Evolutionary conservation across 768 basidiomycete genomes (phyloP).

Genomic region (Albatrellus ellisii): DNA sequence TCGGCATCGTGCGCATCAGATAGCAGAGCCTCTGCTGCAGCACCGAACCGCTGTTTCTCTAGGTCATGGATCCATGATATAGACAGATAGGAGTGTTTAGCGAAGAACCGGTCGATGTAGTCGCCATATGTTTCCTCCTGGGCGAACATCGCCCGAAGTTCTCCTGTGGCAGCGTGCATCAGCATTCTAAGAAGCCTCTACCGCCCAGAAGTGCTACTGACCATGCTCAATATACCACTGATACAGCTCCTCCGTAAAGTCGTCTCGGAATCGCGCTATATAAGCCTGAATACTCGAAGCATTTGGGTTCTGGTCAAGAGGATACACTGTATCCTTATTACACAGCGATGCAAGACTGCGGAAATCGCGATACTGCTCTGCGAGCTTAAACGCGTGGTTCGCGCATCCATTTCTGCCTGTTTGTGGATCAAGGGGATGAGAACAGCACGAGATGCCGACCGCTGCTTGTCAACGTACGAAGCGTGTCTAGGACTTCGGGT

Average conservation of each 20-base stretch:
- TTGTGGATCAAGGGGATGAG: neutral
- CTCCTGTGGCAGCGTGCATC: conserved; percentile 32
- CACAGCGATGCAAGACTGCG: conserved; percentile 75
- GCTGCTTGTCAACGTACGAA: conserved; percentile 40
- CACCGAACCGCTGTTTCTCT: conserved; percentile 48
- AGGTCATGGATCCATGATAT: conserved; percentile 88
- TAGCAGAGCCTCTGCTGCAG: conserved; percentile 52
- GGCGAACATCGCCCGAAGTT: conserved; percentile 70
- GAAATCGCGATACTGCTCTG: conserved; percentile 83
- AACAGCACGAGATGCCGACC: neutral
- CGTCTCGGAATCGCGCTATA: conserved; percentile 65
- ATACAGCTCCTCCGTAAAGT: conserved; percentile 83
- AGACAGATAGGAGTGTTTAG: conserved; percentile 36
- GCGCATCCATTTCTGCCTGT: conserved; percentile 56
- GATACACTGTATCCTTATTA: conserved; percentile 50
- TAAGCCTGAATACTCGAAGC: conserved; percentile 51
- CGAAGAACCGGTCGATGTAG: conserved; percentile 67
- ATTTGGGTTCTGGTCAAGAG: conserved; percentile 52
- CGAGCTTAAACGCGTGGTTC: conserved; percentile 64
- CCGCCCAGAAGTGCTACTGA: conserved; percentile 20
- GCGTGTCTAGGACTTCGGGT: conserved; percentile 64
- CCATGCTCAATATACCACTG: conserved; percentile 89
- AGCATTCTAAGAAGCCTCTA: neutral
- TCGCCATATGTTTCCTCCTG: conserved; percentile 49
- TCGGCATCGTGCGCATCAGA: conserved; percentile 42